Evolutionary conservation across 1,284 basidiomycete genomes (phyloP).

Genomic region (Sutorius eximius): DNA sequence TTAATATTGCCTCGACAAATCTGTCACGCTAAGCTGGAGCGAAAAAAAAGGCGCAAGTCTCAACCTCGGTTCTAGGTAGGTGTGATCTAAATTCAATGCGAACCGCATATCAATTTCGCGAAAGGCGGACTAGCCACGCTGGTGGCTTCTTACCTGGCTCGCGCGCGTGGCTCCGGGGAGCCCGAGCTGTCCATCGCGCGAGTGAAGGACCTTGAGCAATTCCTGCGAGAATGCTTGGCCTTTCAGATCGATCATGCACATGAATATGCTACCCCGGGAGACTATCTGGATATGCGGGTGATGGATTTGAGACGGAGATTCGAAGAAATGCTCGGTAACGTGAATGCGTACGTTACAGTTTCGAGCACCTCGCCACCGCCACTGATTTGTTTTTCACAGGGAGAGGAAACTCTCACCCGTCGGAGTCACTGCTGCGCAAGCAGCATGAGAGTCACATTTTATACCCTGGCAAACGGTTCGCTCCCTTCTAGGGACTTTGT

Average conservation of each 20-base stretch:
- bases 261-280: constrained; percentile 18
- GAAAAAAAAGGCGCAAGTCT: constrained; percentile 21
- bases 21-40: background rate
- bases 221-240: constrained; percentile 56
- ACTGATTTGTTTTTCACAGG: constrained; percentile 12
- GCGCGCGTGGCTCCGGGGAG: constrained; percentile 63
- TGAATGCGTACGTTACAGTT: constrained; percentile 20
- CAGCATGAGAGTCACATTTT: background rate
- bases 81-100: background rate
- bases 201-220: constrained; percentile 61
- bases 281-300: constrained; percentile 18
- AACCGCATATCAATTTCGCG: background rate
- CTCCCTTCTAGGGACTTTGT: background rate
- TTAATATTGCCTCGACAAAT: background rate
- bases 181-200: constrained; percentile 57
- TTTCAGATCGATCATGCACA: constrained; percentile 60
- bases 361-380: background rate
- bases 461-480: background rate
- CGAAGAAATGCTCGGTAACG: constrained; percentile 43
- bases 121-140: constrained; percentile 61
- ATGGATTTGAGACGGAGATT: constrained; percentile 32
- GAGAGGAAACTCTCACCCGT: constrained; percentile 22
- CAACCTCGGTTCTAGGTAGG: constrained; percentile 29
- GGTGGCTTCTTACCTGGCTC: constrained; percentile 69
- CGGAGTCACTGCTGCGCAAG: constrained; percentile 6